phyloP scores from a whole-genome alignment of 2,329 filamentous ascomycete species.

The Rosellinia necatrix region DNA sequence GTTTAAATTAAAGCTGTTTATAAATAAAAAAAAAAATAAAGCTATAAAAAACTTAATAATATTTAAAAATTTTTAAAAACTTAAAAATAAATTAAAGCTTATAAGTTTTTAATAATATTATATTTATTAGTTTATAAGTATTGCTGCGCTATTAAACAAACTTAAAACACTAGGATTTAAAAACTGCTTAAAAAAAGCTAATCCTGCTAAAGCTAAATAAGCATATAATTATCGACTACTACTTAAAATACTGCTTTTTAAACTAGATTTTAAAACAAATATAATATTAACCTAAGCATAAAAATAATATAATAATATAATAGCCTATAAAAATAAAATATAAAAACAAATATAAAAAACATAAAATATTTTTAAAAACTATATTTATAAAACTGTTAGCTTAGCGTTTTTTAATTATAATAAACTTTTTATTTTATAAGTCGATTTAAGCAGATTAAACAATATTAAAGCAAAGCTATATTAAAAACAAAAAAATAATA shows the following conservation, averaged over 20 bases:
- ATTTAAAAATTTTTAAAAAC: background rate
- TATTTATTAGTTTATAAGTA: background rate
- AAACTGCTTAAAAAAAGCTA: conserved; percentile 5
- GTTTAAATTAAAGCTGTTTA: background rate
- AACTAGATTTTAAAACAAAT: background rate
- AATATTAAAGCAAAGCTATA: background rate
- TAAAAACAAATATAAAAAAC: background rate
- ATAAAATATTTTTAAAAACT: background rate
- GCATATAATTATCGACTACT: background rate
- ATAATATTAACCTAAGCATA: background rate
- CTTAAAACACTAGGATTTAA: conserved; percentile 1
- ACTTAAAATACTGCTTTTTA: background rate
- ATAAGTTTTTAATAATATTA: background rate
- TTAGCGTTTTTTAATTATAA: background rate
- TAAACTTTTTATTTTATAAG: background rate
- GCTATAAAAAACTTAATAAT: background rate
- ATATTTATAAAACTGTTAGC: background rate
- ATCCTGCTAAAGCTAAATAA: background rate
- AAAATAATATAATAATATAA: background rate
- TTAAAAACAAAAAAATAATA: background rate
- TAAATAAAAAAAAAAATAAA: background rate
- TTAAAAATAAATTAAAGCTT: background rate
- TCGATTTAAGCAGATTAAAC: background rate
- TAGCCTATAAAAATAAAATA: background rate
- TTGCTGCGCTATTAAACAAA: background rate